These are phyloP conservation scores for Aspergillus baeticus DNA, from an alignment of 495 filamentous ascomycete species.

Conservation along the genomic window DNA sequence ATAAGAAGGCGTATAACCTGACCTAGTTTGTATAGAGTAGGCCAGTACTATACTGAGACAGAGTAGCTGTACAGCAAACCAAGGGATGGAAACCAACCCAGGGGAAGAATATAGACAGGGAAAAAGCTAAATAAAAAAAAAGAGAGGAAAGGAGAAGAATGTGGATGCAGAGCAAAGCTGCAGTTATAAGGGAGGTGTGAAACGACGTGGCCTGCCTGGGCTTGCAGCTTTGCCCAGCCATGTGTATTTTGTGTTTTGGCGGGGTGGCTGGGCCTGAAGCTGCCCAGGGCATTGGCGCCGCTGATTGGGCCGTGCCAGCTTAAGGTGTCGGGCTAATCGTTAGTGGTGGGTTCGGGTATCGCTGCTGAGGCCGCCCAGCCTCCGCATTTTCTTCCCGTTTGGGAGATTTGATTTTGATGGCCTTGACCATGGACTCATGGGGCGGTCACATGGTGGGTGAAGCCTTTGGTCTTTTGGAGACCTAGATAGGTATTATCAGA, in stretches of 20 bases:
- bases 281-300: neutral
- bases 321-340: constrained; percentile 21
- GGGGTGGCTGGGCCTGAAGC: constrained; percentile 13
- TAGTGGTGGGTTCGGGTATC: constrained; percentile 8
- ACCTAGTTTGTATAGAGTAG: no score
- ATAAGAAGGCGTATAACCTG: no score
- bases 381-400: constrained; percentile 8
- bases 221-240: constrained; percentile 21
- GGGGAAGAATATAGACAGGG: constrained; percentile 8
- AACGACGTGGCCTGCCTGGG: neutral
- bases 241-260: constrained; percentile 23
- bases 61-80: neutral
- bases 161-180: constrained; percentile 1
- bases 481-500: no score
- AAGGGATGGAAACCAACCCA: constrained; percentile 1
- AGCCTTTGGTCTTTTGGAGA: no score
- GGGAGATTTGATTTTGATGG: no score
- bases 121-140: constrained; percentile 1
- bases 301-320: constrained; percentile 17
- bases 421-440: no score
- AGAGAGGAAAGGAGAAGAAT: neutral
- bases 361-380: constrained; percentile 12
- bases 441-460: no score
- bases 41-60: no score
- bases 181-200: neutral